Conservation (phyloP, 2,329 filamentous ascomycete genomes). For the Ophiostoma piceae region DNA sequence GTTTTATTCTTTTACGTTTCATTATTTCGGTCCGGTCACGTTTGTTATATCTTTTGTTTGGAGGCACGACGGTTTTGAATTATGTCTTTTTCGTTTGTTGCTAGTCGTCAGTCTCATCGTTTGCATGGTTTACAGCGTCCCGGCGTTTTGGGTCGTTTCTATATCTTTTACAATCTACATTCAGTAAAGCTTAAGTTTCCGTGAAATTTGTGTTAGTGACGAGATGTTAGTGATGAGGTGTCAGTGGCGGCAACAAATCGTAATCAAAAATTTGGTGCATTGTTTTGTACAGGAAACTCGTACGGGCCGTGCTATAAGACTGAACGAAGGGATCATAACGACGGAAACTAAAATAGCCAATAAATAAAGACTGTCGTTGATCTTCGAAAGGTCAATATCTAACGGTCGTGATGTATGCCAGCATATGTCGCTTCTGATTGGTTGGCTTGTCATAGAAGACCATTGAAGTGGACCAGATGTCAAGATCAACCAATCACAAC, state of each 20-base stretch:
- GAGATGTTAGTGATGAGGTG: too few species aligned
- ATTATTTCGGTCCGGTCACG: neutral
- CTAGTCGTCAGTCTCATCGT: neutral
- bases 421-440: neutral
- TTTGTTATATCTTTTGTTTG: conserved; percentile 6
- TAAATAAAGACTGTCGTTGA: too few species aligned
- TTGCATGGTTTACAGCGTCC: conserved; percentile 4
- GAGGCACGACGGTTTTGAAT: conserved; percentile 4
- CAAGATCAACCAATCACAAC: neutral
- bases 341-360: too few species aligned
- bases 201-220: too few species aligned
- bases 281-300: too few species aligned
- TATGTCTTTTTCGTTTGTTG: neutral
- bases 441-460: neutral
- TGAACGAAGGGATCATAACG: too few species aligned
- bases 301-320: too few species aligned
- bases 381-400: too few species aligned
- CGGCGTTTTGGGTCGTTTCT: conserved; percentile 1
- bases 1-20: neutral
- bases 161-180: neutral
- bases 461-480: neutral
- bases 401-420: too few species aligned
- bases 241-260: too few species aligned
- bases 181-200: too few species aligned
- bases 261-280: too few species aligned